Evolutionary conservation across 768 basidiomycete genomes (phyloP), one percentile per base, ranked within the genome.

Genomic region (Tephrocybe sp.): DNA sequence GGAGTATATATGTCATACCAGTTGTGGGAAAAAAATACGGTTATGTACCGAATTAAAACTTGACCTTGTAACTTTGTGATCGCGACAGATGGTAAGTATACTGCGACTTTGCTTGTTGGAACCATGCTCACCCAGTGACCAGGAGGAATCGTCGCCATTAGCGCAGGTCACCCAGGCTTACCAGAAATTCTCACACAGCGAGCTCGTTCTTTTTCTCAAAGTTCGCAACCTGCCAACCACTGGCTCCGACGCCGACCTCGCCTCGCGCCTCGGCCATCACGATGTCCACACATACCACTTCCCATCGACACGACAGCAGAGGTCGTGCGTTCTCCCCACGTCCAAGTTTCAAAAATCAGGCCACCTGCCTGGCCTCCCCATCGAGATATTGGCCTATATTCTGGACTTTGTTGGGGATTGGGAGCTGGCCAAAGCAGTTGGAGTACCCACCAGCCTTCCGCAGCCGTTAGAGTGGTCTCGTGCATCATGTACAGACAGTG

Each of bases 321-420:
- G 59, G 11, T 65, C 57, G 15, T 64, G 69, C 13, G 53, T 67
- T 27, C 62, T 67, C 5, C 64, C 70, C 32, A 62, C 65, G 2
- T 63, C 60, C 13, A 62, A 55, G 24, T 55, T 56, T 2, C 59
- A 58, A 43, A 53, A 68, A 52, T 16, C 72, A 64, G 44, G 66
- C 67, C n/a, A 64, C 60, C 64, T 68, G 0, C 80, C 80, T 26
- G 84, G 87, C 63, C 76, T 92, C 27, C 89, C 89, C 0, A 73
- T 85, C 46, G 90, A 92, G 64, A 77, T 92, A 32, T 65, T 92
- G 22, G 84, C 86, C 9, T 79, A 86, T 42, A 89, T 92, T 52
- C 66, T 92, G 66, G 87, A 92, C 50, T 80, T 86, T 56, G 65
- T 90, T 8, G 88, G 86, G 12, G 86, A 91, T 63, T 95, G 91